Base-by-base conservation (phyloP, 208 protist species). In the Trichomonas tenax region DNA sequence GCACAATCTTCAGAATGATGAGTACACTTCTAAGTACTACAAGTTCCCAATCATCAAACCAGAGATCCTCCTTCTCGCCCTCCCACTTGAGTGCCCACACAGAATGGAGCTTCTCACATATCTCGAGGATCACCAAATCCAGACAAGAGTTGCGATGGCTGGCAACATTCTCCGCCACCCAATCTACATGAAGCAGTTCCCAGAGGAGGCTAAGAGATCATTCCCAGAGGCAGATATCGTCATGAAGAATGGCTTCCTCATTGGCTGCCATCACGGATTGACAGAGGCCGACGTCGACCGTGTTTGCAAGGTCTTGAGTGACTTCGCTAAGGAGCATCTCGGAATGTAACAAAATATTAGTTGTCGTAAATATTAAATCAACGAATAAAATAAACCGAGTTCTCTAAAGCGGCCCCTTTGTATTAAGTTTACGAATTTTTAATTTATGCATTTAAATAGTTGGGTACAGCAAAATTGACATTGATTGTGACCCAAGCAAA, bases 141-240 rank as follows among this genome's bases (percentile, higher is more conserved):
- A 97, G 51, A 96, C 96, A 48, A 0, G 96, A 15, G 96, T 97
- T n/a, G 96, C 44, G 51, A 97, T 97, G 72, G 96, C 96, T 40
- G 96, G 96, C 15, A 97, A 97, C 82, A 96, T 97, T 36, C 84
- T 96, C 14, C 40, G 96, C 4, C 96, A 97, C 63, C 96, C 96
- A 81, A 96, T 96, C n/a, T 97, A 96, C 86, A 45, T 10, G 4
- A 58, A 96, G 8, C 10, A 63, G 40, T 88, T 96, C 38, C 38
- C 82, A 36, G 96, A 97, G 23, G 17, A 86, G 41, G 63, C 51
- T 6, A 81, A 96, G 23, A 88, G 38, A 31, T 0, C 0, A 48
- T 89, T 48, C 40, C 82, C 82, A n/a, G 82, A 48, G 3, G 17
- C 45, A n/a, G 96, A 89, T 96, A 2, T 63, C 11, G 58, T 97